Conservation (phyloP, 2,329 filamentous ascomycete genomes). For the Didymella segeticola region DNA sequence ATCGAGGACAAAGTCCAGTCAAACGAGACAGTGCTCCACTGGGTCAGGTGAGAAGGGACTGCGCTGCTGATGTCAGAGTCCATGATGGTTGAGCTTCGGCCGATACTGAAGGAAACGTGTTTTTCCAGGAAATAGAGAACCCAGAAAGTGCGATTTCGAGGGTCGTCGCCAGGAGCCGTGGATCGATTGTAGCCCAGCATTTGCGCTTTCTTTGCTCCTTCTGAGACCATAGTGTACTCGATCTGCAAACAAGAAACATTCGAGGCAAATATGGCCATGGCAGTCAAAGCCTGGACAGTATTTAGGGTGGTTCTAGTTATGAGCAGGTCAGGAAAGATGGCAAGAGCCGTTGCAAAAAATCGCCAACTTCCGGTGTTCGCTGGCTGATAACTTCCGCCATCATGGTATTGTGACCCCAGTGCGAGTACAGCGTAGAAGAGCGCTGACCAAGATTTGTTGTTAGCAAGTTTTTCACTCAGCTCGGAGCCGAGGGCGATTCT, state of each 20-base stretch:
- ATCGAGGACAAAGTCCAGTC: background rate
- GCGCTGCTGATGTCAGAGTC: background rate
- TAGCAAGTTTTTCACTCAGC: slow-evolving; percentile 31
- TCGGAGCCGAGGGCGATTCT: slow-evolving; percentile 34
- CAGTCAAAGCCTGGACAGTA: slow-evolving; percentile 36
- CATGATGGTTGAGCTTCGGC: slow-evolving; percentile 45
- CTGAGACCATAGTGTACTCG: slow-evolving; percentile 33
- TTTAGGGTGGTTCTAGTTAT: slow-evolving; percentile 29
- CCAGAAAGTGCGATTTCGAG: slow-evolving; percentile 48
- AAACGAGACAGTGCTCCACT: background rate
- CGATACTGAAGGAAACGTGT: slow-evolving; percentile 38
- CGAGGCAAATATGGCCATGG: slow-evolving; percentile 48
- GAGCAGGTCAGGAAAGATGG: slow-evolving; percentile 45
- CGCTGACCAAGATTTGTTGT: slow-evolving; percentile 45
- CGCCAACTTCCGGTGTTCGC: slow-evolving; percentile 51
- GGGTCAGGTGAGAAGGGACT: background rate
- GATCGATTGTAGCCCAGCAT: slow-evolving; percentile 41
- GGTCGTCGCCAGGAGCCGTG: slow-evolving; percentile 15
- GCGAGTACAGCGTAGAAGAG: slow-evolving; percentile 51
- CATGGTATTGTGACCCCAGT: slow-evolving; percentile 48
- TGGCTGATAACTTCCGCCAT: slow-evolving; percentile 49
- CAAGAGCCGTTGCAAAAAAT: slow-evolving; percentile 49
- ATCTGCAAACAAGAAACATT: slow-evolving; percentile 46
- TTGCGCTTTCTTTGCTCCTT: slow-evolving; percentile 42
- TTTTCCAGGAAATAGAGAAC: slow-evolving; percentile 52